Conservation (phyloP, 2,329 filamentous ascomycete genomes). For the Penicillium janthinellum region DNA sequence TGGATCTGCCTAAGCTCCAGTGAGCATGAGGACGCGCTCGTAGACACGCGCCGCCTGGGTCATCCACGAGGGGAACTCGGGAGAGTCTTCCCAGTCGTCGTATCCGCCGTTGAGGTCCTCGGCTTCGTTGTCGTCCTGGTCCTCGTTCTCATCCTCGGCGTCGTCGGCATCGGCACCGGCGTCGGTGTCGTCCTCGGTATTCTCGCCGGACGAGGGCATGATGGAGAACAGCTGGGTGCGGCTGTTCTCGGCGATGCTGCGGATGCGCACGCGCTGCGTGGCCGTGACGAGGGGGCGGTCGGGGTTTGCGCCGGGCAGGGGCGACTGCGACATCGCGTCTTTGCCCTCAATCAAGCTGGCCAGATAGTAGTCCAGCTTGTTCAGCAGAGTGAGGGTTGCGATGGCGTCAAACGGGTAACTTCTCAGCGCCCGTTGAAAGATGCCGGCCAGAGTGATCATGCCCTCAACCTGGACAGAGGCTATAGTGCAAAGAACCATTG, state of each 20-base stretch:
- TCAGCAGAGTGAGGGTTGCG: conserved; percentile 70
- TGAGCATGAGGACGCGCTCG: conserved; percentile 73
- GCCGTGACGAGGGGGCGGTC: conserved; percentile 55
- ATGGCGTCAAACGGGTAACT: conserved; percentile 69
- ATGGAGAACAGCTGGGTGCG: conserved; percentile 42
- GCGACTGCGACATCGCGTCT: conserved; percentile 65
- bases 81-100: background rate
- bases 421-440: conserved; percentile 70
- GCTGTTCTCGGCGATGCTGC: conserved; percentile 76
- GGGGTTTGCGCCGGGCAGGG: conserved; percentile 70
- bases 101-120: too few relatives aligned
- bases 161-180: conserved; percentile 46
- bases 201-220: conserved; percentile 6
- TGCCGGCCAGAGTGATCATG: conserved; percentile 73
- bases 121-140: background rate
- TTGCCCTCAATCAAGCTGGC: conserved; percentile 68
- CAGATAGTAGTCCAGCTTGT: conserved; percentile 72
- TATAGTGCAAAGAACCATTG: conserved; percentile 38
- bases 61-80: conserved; percentile 46
- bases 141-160: conserved; percentile 42
- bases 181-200: conserved; percentile 28
- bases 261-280: conserved; percentile 87
- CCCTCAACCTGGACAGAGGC: conserved; percentile 81
- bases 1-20: conserved; percentile 59
- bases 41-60: conserved; percentile 77